These are phyloP conservation scores for Diaporthe destruens DNA, from an alignment of 2,329 filamentous ascomycete species.

Conservation along the genomic window DNA sequence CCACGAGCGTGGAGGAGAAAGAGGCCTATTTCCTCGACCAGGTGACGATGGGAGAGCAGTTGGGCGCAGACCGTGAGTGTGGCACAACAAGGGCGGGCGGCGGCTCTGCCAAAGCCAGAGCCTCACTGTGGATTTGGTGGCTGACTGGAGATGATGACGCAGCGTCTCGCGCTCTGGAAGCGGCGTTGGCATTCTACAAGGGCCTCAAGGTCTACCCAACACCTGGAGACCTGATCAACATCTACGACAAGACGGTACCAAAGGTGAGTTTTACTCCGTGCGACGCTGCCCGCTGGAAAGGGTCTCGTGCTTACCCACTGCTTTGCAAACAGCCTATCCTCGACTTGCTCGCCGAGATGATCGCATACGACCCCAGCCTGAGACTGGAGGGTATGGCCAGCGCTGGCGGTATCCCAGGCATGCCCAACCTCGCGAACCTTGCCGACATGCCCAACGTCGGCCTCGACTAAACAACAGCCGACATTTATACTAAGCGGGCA, in stretches of 20 bases:
- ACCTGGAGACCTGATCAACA: slow-evolving; percentile 90
- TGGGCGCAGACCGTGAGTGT: slow-evolving; percentile 83
- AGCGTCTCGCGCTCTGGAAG: slow-evolving; percentile 81
- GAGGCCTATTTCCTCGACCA: slow-evolving; percentile 98
- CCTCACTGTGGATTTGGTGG: not conserved
- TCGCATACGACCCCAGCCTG: slow-evolving; percentile 85
- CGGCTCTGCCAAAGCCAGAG: slow-evolving; percentile 21
- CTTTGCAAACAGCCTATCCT: slow-evolving; percentile 77
- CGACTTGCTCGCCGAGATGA: slow-evolving; percentile 97
- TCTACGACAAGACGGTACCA: slow-evolving; percentile 98
- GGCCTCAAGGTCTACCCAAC: slow-evolving; percentile 98
- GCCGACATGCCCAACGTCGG: slow-evolving; percentile 64
- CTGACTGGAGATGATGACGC: slow-evolving; percentile 37
- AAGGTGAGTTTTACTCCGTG: slow-evolving; percentile 70
- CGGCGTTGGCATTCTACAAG: slow-evolving; percentile 96
- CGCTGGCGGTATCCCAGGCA: slow-evolving; percentile 49
- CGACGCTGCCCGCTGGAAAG: slow-evolving; percentile 29
- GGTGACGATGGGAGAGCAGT: slow-evolving; percentile 86
- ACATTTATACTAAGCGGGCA: not conserved
- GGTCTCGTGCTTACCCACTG: slow-evolving; percentile 41
- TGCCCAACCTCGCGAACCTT: slow-evolving; percentile 51
- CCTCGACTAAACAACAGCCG: slow-evolving; percentile 61
- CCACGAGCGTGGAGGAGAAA: slow-evolving; percentile 88
- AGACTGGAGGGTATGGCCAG: slow-evolving; percentile 63
- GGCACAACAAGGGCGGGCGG: slow-evolving; percentile 3